Evolutionary conservation across 2,329 filamentous ascomycete species (phyloP).

Genomic region (Chrysoporthe deuterocubensis): DNA sequence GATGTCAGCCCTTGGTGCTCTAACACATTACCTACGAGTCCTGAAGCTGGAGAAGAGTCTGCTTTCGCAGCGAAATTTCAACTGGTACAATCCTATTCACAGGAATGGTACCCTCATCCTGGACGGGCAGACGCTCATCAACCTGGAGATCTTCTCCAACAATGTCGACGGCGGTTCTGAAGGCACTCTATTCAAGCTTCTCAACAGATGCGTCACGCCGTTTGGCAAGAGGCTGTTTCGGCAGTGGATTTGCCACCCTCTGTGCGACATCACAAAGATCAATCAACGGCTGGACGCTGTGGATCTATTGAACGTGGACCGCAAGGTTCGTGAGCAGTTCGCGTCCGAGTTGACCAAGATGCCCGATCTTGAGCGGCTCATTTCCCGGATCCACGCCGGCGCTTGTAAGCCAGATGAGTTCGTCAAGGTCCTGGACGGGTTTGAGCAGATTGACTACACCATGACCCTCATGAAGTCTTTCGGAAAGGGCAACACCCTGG

Average conservation of each 20-base stretch:
- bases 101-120: slow-evolving; percentile 90
- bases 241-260: slow-evolving; percentile 95
- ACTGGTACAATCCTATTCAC: slow-evolving; percentile 87
- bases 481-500: slow-evolving; percentile 77
- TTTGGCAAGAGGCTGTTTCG: slow-evolving; percentile 96
- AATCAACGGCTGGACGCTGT: slow-evolving; percentile 94
- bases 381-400: slow-evolving; percentile 91
- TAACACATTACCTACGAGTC: slow-evolving; percentile 83
- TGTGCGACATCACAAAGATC: slow-evolving; percentile 85
- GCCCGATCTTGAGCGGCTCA: slow-evolving; percentile 90
- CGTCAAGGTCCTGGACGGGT: slow-evolving; percentile 89
- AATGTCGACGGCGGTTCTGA: slow-evolving; percentile 83
- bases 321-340: slow-evolving; percentile 81
- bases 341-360: slow-evolving; percentile 86
- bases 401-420: slow-evolving; percentile 93
- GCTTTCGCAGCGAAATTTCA: slow-evolving; percentile 88
- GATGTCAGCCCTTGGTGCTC: slow-evolving; percentile 89
- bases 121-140: slow-evolving; percentile 95
- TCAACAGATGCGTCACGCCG: slow-evolving; percentile 93
- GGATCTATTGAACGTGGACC: slow-evolving; percentile 86
- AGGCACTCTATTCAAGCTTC: slow-evolving; percentile 85
- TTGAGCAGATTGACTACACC: slow-evolving; percentile 96
- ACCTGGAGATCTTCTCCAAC: slow-evolving; percentile 96
- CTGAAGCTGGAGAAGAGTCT: slow-evolving; percentile 89
- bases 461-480: slow-evolving; percentile 78